Evolutionary conservation across 441 rosid genomes (phyloP).

Genomic region (Gossypium gossypioides): DNA sequence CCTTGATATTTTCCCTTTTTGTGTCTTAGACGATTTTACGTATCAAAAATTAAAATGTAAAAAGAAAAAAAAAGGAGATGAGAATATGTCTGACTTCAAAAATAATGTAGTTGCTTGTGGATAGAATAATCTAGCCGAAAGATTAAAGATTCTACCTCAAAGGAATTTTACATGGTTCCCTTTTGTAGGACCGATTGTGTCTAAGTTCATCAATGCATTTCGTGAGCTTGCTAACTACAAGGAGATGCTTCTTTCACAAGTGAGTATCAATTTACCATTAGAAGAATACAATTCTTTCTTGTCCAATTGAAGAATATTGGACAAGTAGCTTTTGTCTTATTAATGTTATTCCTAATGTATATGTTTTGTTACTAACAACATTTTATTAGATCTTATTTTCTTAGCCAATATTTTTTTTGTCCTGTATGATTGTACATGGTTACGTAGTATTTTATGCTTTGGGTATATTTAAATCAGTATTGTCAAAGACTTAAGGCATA

Average conservation of each 20-base stretch:
- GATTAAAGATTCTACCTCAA: neutral
- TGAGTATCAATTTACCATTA: constrained; percentile 30
- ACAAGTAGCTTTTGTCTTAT: neutral
- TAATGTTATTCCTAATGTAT: neutral
- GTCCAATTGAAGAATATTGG: neutral
- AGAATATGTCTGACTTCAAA: neutral
- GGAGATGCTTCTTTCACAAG: constrained; percentile 85
- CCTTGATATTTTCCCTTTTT: neutral
- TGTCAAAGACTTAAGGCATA: no score
- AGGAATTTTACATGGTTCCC: constrained; percentile 6
- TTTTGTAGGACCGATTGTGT: constrained; percentile 65
- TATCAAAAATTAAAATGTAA: neutral
- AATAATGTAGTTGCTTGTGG: neutral
- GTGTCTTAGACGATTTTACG: neutral
- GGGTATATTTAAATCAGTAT: neutral
- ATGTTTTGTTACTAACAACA: neutral
- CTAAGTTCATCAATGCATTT: constrained; percentile 64
- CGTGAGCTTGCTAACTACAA: constrained; percentile 73
- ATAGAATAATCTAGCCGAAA: neutral
- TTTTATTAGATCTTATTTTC: neutral
- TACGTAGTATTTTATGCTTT: neutral
- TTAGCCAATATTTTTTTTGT: neutral
- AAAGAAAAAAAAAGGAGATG: neutral
- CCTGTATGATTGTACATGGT: neutral
- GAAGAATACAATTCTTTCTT: neutral